Evolutionary conservation across 129 eudicot genomes (phyloP).

Genomic region (Rutidosis leptorrhynchoides): DNA sequence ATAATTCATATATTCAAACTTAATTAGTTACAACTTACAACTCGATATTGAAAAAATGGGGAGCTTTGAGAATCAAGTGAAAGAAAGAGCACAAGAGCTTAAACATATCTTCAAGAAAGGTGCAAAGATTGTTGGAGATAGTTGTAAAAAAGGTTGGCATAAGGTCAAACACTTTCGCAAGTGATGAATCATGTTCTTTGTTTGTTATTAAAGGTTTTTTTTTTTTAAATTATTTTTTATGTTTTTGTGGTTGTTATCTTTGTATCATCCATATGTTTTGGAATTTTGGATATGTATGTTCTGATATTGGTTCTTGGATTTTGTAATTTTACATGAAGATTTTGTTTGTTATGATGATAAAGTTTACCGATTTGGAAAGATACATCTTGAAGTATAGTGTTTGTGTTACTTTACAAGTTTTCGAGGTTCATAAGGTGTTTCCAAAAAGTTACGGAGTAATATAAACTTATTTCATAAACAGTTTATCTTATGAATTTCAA

Average conservation of each 20-base stretch:
- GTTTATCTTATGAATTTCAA: too few species aligned
- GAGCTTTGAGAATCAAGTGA: constrained; percentile 67
- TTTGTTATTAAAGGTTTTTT: too few species aligned
- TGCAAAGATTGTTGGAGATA: constrained; percentile 54
- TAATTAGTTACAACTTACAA: too few species aligned
- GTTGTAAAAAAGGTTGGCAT: constrained; percentile 86
- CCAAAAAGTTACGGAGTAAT: too few species aligned
- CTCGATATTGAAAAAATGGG: constrained; percentile 31
- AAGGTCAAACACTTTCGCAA: constrained; percentile 65
- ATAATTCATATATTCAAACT: neutral
- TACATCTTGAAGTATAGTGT: too few species aligned
- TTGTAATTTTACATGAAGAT: too few species aligned
- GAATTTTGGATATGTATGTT: constrained; percentile 10
- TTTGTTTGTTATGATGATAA: too few species aligned
- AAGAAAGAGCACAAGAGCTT: constrained; percentile 61
- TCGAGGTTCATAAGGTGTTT: too few species aligned
- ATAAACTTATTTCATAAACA: too few species aligned
- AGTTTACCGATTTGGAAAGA: too few species aligned
- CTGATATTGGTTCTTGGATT: constrained; percentile 1
- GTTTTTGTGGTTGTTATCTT: neutral
- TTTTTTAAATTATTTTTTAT: too few species aligned
- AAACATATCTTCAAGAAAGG: constrained; percentile 56
- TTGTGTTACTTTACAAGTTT: too few species aligned
- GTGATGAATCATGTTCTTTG: constrained; percentile 23
- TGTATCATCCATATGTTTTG: neutral